A percentile compares a stretch with the other conserved stretches of the same genome.
Conservation (phyloP, 1,284 basidiomycete species). For the Melampsora larici-populina region DNA sequence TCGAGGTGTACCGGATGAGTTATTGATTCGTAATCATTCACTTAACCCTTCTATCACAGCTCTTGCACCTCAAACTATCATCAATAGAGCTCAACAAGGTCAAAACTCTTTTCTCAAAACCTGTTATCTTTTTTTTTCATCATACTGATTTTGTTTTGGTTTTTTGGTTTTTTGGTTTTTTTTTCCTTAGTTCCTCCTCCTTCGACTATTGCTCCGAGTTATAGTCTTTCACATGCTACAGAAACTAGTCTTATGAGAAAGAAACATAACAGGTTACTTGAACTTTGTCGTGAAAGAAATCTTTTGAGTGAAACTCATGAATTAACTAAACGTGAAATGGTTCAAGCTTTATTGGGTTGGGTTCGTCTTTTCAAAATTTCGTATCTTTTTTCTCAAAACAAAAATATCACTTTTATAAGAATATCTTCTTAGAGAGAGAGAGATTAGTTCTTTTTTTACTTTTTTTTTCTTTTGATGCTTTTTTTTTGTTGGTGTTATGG, state of each 20-base stretch:
- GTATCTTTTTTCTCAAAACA: not conserved
- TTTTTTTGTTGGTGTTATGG: not conserved
- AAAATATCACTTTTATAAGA: not conserved
- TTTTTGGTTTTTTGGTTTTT: not conserved
- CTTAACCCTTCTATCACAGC: not conserved
- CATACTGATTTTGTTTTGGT: not conserved
- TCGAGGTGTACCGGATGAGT: slow-evolving; percentile 14
- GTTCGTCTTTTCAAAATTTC: slow-evolving; percentile 41
- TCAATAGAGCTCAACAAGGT: slow-evolving; percentile 10
- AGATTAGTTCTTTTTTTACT: not conserved
- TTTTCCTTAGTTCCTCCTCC: not conserved
- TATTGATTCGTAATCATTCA: not conserved
- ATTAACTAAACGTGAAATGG: slow-evolving; percentile 86
- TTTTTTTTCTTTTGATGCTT: not conserved
- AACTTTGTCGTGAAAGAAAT: slow-evolving; percentile 67
- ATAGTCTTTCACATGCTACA: slow-evolving; percentile 38
- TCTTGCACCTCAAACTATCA: slow-evolving; percentile 28
- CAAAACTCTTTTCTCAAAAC: not conserved
- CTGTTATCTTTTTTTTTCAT: not conserved
- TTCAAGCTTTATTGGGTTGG: slow-evolving; percentile 81
- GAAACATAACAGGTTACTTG: slow-evolving; percentile 35
- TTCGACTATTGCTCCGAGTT: not conserved
- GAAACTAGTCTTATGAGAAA: slow-evolving; percentile 37
- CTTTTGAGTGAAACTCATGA: slow-evolving; percentile 64
- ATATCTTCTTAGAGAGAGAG: not conserved